Evolutionary conservation across 345 rosid species (phyloP), one percentile per base, ranked within the genome.

Genomic region (Camelina neglecta): DNA sequence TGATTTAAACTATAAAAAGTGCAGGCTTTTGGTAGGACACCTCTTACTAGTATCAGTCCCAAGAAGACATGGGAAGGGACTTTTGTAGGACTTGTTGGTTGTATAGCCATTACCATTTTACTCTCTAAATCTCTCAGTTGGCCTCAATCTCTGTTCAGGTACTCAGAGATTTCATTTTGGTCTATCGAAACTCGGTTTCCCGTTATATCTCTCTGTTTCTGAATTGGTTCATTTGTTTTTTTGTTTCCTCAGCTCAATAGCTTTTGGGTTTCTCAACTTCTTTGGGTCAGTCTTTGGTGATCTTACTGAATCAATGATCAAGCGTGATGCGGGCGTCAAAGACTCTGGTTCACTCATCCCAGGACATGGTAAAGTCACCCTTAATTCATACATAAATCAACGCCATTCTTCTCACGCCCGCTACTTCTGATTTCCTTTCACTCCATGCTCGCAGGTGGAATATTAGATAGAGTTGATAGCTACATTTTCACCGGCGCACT

Each of bases 61-160:
- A 91, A 91, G 81, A 91, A 91, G 85, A 91, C 98, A 58, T 91
- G 98, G 98, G 98, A 91, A 81, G 98, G 98, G 72, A 84, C 96
- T 67, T 67, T 87, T 58, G 77, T 80, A 15, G 98, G 97, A 48
- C 79, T 93, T 78, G 91, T 84, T 65, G 98, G 98, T 62, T 93
- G 97, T 83, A 82, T 93, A 65, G 90, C 79, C 48, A 84, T 87
- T 18, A 79, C 93, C 60, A 45, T 86, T 29, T 35, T 86, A 39
- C 72, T 94, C n/a, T 86, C 89, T 36, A 90, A 82, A 72, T 64
- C 83, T 47, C 84, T 94, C 49, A 59, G 76, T 66, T 94, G 98
- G 98, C 96, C 98, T 11, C 78, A 84, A 20, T 92, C 96, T 67
- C 74, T 88, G 57, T 78, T 86, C 72, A 89, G 98, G 98, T 92